Base-by-base conservation (phyloP, 2,329 filamentous ascomycete species). In the Ophidiomyces ophidiicola region DNA sequence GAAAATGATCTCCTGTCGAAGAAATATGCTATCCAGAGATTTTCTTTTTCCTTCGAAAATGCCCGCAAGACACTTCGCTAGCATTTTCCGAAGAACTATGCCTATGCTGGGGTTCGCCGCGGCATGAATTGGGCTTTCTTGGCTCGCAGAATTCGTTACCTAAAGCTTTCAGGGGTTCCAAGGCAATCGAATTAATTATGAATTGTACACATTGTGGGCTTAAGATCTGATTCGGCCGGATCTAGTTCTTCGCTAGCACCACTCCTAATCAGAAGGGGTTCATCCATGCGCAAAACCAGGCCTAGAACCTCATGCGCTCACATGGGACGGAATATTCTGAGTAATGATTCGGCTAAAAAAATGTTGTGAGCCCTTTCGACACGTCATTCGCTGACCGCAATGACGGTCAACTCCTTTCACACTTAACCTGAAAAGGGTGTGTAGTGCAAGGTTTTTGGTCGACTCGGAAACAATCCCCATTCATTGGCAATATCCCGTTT, bases 71-170 rank as follows among this genome's bases (percentile, higher is more conserved):
- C n/a, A n/a, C n/a, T n/a, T n/a, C n/a, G n/a, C n/a, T n/a, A n/a
- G n/a, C n/a, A n/a, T n/a, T n/a, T n/a, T n/a, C n/a, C n/a, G n/a
- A n/a, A n/a, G n/a, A n/a, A n/a, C n/a, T n/a, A n/a, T n/a, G n/a
- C n/a, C n/a, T n/a, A n/a, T n/a, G 23, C 24, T 30, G 15, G 34
- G 15, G 34, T 36, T 36, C 34, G 25, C 25, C 17, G 29, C 6
- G 17, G 17, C 15, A 6, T 4, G 24, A 26, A 11, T 8, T 25
- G n/a, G n/a, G 6, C 12, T 4, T 17, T 15, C 34, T 36, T 36
- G 34, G 34, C 18, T 35, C 20, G 12, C n/a, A n/a, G 12, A 12
- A 25, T 25, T 5, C 26, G 24, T 28, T 28, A 20, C 14, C 6
- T 7, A 6, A 29, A 11, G 4, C 28, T 15, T 28, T 36, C 33